A percentile compares a stretch with the other conserved stretches of the same genome.
Conservation (phyloP, 768 basidiomycete species). For the Hygrophoropsis aurantiaca region DNA sequence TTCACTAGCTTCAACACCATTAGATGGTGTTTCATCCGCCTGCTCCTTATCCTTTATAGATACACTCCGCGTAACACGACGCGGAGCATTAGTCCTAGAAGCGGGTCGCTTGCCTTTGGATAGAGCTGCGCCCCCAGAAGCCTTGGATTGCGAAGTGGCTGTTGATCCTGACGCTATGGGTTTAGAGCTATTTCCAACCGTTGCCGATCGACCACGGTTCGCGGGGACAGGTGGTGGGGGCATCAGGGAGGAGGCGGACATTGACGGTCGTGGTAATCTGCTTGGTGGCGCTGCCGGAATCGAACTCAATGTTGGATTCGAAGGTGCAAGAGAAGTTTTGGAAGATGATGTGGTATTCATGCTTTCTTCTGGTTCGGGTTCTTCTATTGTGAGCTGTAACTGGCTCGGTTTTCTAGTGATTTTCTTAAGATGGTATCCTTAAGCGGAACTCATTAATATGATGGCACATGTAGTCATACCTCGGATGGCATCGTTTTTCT, state of each 20-base stretch:
- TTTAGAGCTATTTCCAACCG: background rate
- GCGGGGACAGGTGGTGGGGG: conserved; percentile 1
- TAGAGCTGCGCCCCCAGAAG: background rate
- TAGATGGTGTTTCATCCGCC: too few relatives aligned
- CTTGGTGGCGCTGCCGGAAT: too few relatives aligned
- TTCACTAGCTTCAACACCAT: too few relatives aligned
- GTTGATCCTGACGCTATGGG: too few relatives aligned
- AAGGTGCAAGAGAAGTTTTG: too few relatives aligned
- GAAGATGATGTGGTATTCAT: too few relatives aligned
- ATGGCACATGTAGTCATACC: conserved; percentile 16
- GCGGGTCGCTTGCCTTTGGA: conserved; percentile 6
- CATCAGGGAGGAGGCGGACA: conserved; percentile 3
- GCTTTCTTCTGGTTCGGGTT: too few relatives aligned
- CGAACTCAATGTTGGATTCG: too few relatives aligned
- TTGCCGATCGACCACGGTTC: background rate
- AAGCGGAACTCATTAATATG: too few relatives aligned
- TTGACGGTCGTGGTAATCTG: background rate
- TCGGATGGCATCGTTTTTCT: background rate
- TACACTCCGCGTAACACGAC: conserved; percentile 26
- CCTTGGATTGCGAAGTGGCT: background rate
- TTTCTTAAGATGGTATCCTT: too few relatives aligned
- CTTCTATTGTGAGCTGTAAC: too few relatives aligned
- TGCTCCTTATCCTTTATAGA: conserved; percentile 22
- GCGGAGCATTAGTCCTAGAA: conserved; percentile 8
- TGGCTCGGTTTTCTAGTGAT: too few relatives aligned